Base-by-base conservation (phyloP, 371 early-diverging fungal species). In the Zychaea mexicana region DNA sequence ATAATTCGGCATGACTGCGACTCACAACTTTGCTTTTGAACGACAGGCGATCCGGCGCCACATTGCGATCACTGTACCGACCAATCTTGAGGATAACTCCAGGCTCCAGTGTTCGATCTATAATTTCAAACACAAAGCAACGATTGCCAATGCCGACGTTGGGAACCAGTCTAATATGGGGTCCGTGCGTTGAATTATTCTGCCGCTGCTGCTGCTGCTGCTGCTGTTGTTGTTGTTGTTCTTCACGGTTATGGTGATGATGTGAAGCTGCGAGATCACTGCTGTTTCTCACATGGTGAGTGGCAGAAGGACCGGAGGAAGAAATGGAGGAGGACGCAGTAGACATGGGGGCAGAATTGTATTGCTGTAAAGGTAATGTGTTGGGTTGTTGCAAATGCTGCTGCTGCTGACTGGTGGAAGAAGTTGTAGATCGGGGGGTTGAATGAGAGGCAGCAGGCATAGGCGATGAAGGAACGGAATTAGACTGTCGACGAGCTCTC, bases 21-120 rank as follows among this genome's bases (percentile, higher is more conserved):
- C 90, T 90, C 17, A 98, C 96, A 32, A 98, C 98, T 69, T 98
- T 97, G 72, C 90, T 90, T 71, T 92, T 92, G 84, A 98, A 98
- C 12, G 93, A 89, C 39, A 94, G 83, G 28, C 92, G 81, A 69
- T 90, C 89, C 45, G 85, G 77, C 15, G 68, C 58, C 30, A 58
- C 52, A 27, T 85, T 87, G 70, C 88, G 85, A 67, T 94, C 93
- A 2, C 93, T 93, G 63, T 90, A 93, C 42, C 94, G 81, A 0
- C 94, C 94, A 57, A 94, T 86, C 60, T 91, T 90, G 57, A 92
- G 74, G 0, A 86, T 71, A 22, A 84, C 77, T 53, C 86, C 85
- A 49, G 88, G 88, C 15, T 86, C 79, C 7, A 94, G 84, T 24
- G 88, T 87, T 45, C 91, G 85, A 68, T 92, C 93, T 64, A 94